Base-by-base conservation (phyloP, 352 stramenopile species). In the Globisporangium spinosum region DNA sequence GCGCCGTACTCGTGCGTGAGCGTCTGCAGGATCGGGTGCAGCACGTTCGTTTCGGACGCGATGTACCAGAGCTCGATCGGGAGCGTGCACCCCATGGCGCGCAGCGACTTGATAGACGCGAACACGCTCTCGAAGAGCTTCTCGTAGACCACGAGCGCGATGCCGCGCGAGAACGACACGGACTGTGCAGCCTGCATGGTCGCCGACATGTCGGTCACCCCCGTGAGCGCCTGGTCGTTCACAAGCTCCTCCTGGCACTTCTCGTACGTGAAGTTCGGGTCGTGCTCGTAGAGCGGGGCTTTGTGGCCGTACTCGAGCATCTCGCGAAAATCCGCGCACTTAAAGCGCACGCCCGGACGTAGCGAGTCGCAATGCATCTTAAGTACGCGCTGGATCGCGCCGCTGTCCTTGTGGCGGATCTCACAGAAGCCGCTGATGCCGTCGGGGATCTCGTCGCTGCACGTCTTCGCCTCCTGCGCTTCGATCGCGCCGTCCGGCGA, bases 21-120 rank as follows among this genome's bases (percentile, higher is more conserved):
- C 6, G 72, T 62, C 27, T 66, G 66, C 13, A 94, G 63, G 3
- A 93, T 58, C 23, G 83, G 75, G 49, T 92, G 71, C 2, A 61
- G 60, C 43, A 73, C 71, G 49, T 86, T 68, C 43, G 71, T 83
- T 71, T 89, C 79, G 38, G 69, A 73, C 10, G 71, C 59, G 25
- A 72, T 79, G 70, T 90, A 93, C 80, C 85, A 94, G 32, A 94
- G 64, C 58, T 94, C 86, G 10, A 94, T 69, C 0, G 84, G 83
- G 7, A 94, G 61, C 29, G 49, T 77, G 65, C 77, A 91, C 0
- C 76, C 76, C 54, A 78, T 67, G 7, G 58, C 45, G 1, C 80
- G 65, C 32, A 91, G 64, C 13, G 70, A 78, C 3, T 73, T 72
- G 20, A 93, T 64, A 15, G 73, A 80, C 23, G 75, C 82, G 62